These are phyloP conservation scores for Neonectria hederae DNA, from an alignment of 2,329 filamentous ascomycete species.

Conservation along the genomic window DNA sequence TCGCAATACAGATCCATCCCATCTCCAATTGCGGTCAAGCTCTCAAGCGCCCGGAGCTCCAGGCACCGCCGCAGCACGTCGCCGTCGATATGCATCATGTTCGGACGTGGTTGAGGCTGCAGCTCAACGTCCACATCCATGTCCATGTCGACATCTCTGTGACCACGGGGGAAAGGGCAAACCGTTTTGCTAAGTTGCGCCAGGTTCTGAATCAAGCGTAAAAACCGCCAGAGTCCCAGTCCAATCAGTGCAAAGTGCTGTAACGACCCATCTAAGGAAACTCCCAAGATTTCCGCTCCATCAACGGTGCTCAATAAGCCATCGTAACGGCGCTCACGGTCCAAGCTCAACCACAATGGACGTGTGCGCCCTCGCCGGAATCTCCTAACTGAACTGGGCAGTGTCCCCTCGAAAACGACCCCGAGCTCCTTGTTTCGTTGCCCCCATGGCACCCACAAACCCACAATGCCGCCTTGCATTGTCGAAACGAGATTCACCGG, in stretches of 20 bases:
- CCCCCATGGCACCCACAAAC: slow-evolving; percentile 60
- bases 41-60: slow-evolving; percentile 56
- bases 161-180: slow-evolving; percentile 55
- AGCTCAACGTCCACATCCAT: slow-evolving; percentile 35
- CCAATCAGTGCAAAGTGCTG: slow-evolving; percentile 75
- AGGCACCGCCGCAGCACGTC: slow-evolving; percentile 69
- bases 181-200: slow-evolving; percentile 58
- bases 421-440: slow-evolving; percentile 53
- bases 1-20: slow-evolving; percentile 55
- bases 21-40: slow-evolving; percentile 48
- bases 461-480: slow-evolving; percentile 56
- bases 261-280: slow-evolving; percentile 74
- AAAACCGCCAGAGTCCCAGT: slow-evolving; percentile 69
- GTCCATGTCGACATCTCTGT: slow-evolving; percentile 16
- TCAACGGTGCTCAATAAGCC: slow-evolving; percentile 54
- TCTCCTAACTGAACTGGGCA: slow-evolving; percentile 66
- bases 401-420: slow-evolving; percentile 63
- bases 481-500: slow-evolving; percentile 61
- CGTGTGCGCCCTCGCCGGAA: slow-evolving; percentile 64
- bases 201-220: slow-evolving; percentile 79
- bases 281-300: slow-evolving; percentile 67
- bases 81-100: slow-evolving; percentile 72
- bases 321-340: slow-evolving; percentile 52
- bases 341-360: slow-evolving; percentile 58
- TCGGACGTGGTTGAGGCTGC: slow-evolving; percentile 51